A percentile compares a stretch with the other conserved stretches of the same genome.
Evolutionary conservation across 1,139 yeast species (phyloP).

Genomic region (Candida sp.): DNA sequence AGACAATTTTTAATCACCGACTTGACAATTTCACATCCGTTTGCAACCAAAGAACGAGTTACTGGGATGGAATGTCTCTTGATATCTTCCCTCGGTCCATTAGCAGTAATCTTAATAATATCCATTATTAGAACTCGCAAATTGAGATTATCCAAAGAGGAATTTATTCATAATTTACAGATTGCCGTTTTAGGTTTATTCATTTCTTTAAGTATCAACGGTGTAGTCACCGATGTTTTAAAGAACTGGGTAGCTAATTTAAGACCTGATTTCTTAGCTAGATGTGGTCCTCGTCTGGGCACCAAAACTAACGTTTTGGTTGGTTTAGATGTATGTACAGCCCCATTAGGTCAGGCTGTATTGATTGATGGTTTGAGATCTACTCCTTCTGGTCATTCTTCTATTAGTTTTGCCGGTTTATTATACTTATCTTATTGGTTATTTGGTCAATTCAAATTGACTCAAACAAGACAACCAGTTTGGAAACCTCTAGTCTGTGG

Average conservation of each 20-base stretch:
- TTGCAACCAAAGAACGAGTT: conserved; percentile 36
- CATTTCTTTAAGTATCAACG: conserved; percentile 17
- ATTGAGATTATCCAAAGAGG: conserved; percentile 6
- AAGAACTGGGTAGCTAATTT: conserved; percentile 80
- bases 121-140: conserved; percentile 6
- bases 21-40: conserved; percentile 41
- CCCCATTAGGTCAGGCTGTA: conserved; percentile 47
- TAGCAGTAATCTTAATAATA: conserved; percentile 9
- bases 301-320: conserved; percentile 37
- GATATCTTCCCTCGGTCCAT: conserved; percentile 15
- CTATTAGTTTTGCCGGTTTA: conserved; percentile 64
- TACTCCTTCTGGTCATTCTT: conserved; percentile 82
- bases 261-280: conserved; percentile 72
- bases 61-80: conserved; percentile 17
- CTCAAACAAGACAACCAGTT: conserved; percentile 10
- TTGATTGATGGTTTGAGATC: conserved; percentile 71
- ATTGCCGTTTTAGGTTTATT: conserved; percentile 22
- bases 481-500: conserved; percentile 12
- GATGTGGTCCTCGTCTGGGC: conserved; percentile 54
- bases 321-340: conserved; percentile 30
- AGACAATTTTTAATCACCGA: conserved; percentile 29
- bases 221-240: conserved; percentile 58
- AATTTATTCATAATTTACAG: conserved; percentile 18
- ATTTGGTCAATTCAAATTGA: conserved; percentile 44
- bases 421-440: conserved; percentile 65